Conservation (phyloP, 345 rosid species). For the Syzygium jambos region DNA sequence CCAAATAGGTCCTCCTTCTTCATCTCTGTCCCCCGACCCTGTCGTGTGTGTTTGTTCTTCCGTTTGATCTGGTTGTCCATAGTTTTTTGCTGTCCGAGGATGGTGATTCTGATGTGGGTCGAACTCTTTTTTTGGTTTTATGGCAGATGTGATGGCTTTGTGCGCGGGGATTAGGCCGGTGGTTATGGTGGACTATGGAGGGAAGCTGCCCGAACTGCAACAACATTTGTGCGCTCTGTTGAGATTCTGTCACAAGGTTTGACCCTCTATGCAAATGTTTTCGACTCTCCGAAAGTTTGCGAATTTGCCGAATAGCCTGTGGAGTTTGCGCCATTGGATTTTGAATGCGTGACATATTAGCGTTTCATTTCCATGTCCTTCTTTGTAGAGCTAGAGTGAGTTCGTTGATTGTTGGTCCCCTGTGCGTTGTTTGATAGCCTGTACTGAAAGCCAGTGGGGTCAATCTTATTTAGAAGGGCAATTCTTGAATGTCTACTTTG, state of each 20-base stretch:
- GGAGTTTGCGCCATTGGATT: background rate
- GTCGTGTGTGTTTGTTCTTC: background rate
- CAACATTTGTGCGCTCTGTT: conserved; percentile 54
- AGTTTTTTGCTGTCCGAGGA: background rate
- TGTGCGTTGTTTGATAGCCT: background rate
- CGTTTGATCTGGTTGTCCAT: background rate
- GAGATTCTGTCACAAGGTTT: conserved; percentile 55
- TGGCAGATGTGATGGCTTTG: conserved; percentile 66
- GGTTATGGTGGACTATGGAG: conserved; percentile 93
- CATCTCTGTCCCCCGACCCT: background rate
- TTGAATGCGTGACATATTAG: background rate
- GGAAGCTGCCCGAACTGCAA: conserved; percentile 86
- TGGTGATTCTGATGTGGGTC: background rate
- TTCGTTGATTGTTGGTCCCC: background rate
- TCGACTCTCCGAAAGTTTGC: background rate
- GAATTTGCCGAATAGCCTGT: background rate
- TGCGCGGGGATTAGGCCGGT: conserved; percentile 82
- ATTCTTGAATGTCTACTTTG: background rate
- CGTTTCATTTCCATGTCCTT: background rate
- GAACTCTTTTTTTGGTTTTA: background rate
- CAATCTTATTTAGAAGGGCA: background rate
- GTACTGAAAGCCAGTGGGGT: background rate
- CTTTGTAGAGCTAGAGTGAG: background rate
- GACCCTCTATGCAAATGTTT: background rate
- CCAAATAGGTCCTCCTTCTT: conserved; percentile 36